A percentile compares a stretch with the other conserved stretches of the same genome.
phyloP scores from a whole-genome alignment of 306 rosid genomes.

The Prosopis cineraria region DNA sequence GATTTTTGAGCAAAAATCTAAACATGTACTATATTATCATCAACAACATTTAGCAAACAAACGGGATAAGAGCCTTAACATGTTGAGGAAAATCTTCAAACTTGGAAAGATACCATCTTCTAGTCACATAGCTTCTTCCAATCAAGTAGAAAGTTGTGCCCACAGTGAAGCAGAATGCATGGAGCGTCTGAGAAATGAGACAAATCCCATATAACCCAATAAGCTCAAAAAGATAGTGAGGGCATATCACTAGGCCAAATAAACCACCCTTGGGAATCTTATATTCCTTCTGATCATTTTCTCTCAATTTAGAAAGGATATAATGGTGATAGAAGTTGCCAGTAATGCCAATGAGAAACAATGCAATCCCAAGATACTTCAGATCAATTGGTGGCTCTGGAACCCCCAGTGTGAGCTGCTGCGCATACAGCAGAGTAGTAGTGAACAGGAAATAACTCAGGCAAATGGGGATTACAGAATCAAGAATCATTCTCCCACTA shows the following conservation, averaged over 20 bases:
- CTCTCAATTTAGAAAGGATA: conserved; percentile 62
- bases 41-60: conserved; percentile 46
- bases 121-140: conserved; percentile 78
- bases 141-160: conserved; percentile 59
- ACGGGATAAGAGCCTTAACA: conserved; percentile 76
- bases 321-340: conserved; percentile 89
- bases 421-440: conserved; percentile 60
- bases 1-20: too few species aligned
- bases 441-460: conserved; percentile 53
- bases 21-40: too few species aligned
- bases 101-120: conserved; percentile 74
- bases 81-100: conserved; percentile 68
- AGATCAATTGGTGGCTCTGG: conserved; percentile 60
- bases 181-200: conserved; percentile 64
- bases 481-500: conserved; percentile 59
- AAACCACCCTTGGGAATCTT: conserved; percentile 81
- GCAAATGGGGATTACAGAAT: conserved; percentile 49
- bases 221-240: conserved; percentile 83
- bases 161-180: conserved; percentile 45
- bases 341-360: conserved; percentile 58
- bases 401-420: conserved; percentile 52
- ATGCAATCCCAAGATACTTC: conserved; percentile 45
- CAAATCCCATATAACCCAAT: conserved; percentile 58
- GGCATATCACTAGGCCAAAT: conserved; percentile 67
- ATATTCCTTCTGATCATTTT: conserved; percentile 59